Conservation (phyloP, 2,329 filamentous ascomycete species). For the Calonectria leucothoes region DNA sequence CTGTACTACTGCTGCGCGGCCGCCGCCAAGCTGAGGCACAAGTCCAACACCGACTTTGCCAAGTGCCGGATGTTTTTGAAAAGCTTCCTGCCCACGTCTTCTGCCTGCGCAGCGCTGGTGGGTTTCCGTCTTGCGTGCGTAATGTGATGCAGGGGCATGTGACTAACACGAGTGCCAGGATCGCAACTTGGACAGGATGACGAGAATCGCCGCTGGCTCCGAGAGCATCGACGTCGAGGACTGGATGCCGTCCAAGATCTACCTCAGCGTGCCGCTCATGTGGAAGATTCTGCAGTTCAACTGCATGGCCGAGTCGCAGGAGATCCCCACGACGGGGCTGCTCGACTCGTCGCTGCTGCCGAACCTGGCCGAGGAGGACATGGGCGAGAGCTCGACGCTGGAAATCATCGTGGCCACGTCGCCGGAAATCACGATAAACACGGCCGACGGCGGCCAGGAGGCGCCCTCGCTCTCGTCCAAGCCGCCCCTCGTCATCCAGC, state of each 20-base stretch:
- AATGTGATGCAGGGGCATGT: too few species aligned
- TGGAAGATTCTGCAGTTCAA: slow-evolving; percentile 64
- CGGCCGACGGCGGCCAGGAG: slow-evolving; percentile 62
- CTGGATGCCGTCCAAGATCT: slow-evolving; percentile 64
- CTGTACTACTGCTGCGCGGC: slow-evolving; percentile 65
- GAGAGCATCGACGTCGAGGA: slow-evolving; percentile 61
- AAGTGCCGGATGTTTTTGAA: slow-evolving; percentile 63
- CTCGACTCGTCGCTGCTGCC: slow-evolving; percentile 56
- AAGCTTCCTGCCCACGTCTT: slow-evolving; percentile 58
- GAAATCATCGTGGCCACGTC: slow-evolving; percentile 64
- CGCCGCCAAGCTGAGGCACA: slow-evolving; percentile 59
- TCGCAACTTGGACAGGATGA: slow-evolving; percentile 60
- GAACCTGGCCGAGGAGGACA: slow-evolving; percentile 42
- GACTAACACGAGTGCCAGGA: slow-evolving; percentile 50
- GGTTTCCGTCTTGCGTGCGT: slow-evolving; percentile 23
- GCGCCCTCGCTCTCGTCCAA: slow-evolving; percentile 56
- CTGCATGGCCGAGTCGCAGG: slow-evolving; percentile 51
- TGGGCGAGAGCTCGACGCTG: slow-evolving; percentile 52
- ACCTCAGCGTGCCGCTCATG: slow-evolving; percentile 64
- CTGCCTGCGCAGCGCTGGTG: slow-evolving; percentile 59
- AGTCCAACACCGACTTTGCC: slow-evolving; percentile 63
- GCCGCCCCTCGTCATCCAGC: slow-evolving; percentile 27
- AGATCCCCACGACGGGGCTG: slow-evolving; percentile 51
- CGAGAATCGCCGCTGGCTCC: slow-evolving; percentile 59
- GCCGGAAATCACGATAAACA: slow-evolving; percentile 63